Evolutionary conservation across 805 yeast genomes (phyloP).

Genomic region (Blastobotrys mokoenaii): DNA sequence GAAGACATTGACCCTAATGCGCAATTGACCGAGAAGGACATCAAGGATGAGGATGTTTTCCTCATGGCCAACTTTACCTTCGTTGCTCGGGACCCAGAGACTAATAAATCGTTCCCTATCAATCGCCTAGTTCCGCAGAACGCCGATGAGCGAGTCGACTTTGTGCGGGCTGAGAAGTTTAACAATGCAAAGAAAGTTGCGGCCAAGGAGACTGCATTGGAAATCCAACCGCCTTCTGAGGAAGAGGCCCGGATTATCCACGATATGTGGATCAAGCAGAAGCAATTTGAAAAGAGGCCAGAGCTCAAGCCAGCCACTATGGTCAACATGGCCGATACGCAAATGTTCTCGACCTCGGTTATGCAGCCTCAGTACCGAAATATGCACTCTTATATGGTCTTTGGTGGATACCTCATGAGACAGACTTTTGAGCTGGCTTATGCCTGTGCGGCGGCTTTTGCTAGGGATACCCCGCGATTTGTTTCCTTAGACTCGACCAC

Average conservation of each 20-base stretch:
- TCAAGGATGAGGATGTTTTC: slow-evolving; percentile 62
- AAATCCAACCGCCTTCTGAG: slow-evolving; percentile 57
- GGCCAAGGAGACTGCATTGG: slow-evolving; percentile 54
- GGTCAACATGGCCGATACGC: slow-evolving; percentile 63
- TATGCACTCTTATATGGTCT: slow-evolving; percentile 88
- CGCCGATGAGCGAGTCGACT: slow-evolving; percentile 73
- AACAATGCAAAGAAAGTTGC: slow-evolving; percentile 77
- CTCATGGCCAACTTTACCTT: slow-evolving; percentile 88
- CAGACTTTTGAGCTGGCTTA: slow-evolving; percentile 92
- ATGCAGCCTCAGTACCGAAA: slow-evolving; percentile 97
- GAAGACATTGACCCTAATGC: slow-evolving; percentile 44
- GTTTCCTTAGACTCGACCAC: slow-evolving; percentile 86
- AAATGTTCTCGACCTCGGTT: slow-evolving; percentile 64
- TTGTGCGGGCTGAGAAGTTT: slow-evolving; percentile 81
- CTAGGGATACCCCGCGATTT: slow-evolving; percentile 79
- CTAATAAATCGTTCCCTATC: slow-evolving; percentile 84
- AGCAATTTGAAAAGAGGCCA: slow-evolving; percentile 22
- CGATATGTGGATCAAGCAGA: slow-evolving; percentile 51
- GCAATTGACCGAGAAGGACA: slow-evolving; percentile 40
- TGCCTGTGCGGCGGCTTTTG: slow-evolving; percentile 83
- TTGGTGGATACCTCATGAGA: slow-evolving; percentile 89
- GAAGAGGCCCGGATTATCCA: slow-evolving; percentile 71
- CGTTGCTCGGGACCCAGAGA: slow-evolving; percentile 89
- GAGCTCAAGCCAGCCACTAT: slow-evolving; percentile 41
- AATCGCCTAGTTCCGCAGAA: slow-evolving; percentile 69